Base-by-base conservation (phyloP, 306 rosid species). In the Prunus padus region DNA sequence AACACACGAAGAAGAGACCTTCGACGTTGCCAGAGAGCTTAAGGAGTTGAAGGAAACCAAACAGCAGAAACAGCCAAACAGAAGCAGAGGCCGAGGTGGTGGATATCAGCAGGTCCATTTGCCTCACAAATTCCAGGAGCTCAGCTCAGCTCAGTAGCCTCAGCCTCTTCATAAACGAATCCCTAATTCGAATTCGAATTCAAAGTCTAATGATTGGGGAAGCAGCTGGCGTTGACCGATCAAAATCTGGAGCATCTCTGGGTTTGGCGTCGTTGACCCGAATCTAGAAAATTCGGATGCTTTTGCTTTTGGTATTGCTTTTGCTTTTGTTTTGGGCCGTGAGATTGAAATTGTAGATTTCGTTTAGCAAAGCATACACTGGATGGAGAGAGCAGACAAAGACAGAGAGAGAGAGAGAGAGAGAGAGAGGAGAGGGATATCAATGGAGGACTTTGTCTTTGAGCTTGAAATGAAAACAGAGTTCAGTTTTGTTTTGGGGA, bases 21-120 rank as follows among this genome's bases (percentile, higher is more conserved):
- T 92, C 96, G 11, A 86, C 77, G 86, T 88, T 90, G 50, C 85
- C 86, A 78, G 92, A 78, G 28, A 81, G 85, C 74, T 80, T 77
- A 11, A 60, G 64, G 31, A 88, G 74, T 68, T 72, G 74, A 63
- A 88, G 74, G 61, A 90, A 92, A 81, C 82, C 87, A 78, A 87
- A 77, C 52, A 82, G 59, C 61, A 87, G 76, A 88, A 88, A 67
- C 61, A 81, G 74, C 81, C 83, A 85, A 72, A 87, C 61, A 80
- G 84, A 81, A 82, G 81, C 77, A 33, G 71, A 85, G 37, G 37
- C 11, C 10, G 65, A 26, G 11, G 65, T 23, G 19, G 40, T 4
- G 52, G 52, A 12, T 37, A 26, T 26, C 37, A 15, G 37, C 7
- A 25, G 13, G 37, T 72, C 72, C 69, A 30, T 19, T 26, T 60